Conservation (phyloP, 2,329 filamentous ascomycete species). For the Xylariaceae sp. region DNA sequence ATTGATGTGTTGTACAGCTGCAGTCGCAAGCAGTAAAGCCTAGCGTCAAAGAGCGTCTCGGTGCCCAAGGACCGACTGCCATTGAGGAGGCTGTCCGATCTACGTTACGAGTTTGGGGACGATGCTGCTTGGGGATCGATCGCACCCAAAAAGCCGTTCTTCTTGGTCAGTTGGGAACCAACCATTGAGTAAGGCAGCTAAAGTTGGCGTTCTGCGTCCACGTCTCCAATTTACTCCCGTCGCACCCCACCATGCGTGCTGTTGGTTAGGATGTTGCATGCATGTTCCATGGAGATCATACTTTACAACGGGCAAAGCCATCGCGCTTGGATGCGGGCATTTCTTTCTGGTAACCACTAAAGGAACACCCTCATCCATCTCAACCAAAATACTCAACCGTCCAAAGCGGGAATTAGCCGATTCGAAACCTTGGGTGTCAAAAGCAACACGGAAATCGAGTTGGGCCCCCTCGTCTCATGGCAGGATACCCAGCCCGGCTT, state of each 20-base stretch:
- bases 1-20: constrained; percentile 46
- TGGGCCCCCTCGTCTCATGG: constrained; percentile 1
- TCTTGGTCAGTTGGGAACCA: constrained; percentile 28
- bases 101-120: constrained; percentile 21
- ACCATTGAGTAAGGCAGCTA: constrained; percentile 25
- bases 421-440: neutral
- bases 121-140: constrained; percentile 28
- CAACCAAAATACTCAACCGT: neutral
- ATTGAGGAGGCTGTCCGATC: constrained; percentile 34
- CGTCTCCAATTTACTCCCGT: constrained; percentile 19
- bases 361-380: neutral
- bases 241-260: constrained; percentile 7
- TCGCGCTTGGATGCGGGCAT: neutral
- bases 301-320: neutral
- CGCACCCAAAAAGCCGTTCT: constrained; percentile 26
- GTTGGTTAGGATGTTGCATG: neutral
- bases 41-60: constrained; percentile 42
- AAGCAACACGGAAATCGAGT: neutral
- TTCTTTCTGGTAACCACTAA: constrained; percentile 2
- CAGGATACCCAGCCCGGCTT: neutral
- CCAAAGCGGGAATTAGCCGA: constrained; percentile 1
- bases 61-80: constrained; percentile 43
- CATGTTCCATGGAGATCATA: neutral
- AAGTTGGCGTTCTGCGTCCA: constrained; percentile 20
- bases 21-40: constrained; percentile 30